phyloP scores from a whole-genome alignment of 768 basidiomycete species.

The Baorangia bicolor region DNA sequence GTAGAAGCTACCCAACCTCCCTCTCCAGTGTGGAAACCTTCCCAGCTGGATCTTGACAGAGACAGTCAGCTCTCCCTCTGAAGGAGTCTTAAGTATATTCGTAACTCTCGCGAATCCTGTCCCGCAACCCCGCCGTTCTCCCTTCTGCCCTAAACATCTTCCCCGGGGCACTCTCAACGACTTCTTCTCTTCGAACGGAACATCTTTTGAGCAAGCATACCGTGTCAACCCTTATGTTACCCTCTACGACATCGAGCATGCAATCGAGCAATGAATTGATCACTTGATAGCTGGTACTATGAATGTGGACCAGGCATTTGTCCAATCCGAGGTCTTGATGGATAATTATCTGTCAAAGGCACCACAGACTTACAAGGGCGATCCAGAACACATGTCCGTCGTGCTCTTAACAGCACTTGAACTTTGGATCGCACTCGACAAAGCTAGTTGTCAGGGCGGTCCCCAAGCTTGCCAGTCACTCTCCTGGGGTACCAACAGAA shows the following conservation, averaged over 20 bases:
- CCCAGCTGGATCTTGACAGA: slow-evolving; percentile 21
- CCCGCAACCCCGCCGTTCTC: background rate
- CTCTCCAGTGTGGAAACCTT: slow-evolving; percentile 25
- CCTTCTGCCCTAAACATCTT: no score
- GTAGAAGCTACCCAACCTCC: no score
- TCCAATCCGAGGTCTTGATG: slow-evolving; percentile 19
- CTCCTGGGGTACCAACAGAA: no score
- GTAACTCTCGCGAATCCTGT: slow-evolving; percentile 4
- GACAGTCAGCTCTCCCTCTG: slow-evolving; percentile 36
- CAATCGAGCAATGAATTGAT: slow-evolving; percentile 30
- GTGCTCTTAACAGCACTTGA: slow-evolving; percentile 38
- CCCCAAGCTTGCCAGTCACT: no score
- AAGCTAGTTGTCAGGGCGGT: no score
- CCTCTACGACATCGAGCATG: slow-evolving; percentile 37
- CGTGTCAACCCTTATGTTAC: no score
- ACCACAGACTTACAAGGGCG: slow-evolving; percentile 21
- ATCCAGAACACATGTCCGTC: slow-evolving; percentile 38
- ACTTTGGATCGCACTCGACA: no score
- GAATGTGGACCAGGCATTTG: background rate
- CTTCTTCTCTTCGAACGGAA: no score
- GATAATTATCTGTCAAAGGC: slow-evolving; percentile 26
- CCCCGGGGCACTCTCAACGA: no score
- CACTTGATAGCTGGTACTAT: slow-evolving; percentile 28
- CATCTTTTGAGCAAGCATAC: slow-evolving; percentile 2
- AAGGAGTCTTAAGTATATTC: slow-evolving; percentile 28